Evolutionary conservation across 768 basidiomycete genomes (phyloP), one percentile per base, ranked within the genome.

Genomic region (Rhodotorula toruloides): DNA sequence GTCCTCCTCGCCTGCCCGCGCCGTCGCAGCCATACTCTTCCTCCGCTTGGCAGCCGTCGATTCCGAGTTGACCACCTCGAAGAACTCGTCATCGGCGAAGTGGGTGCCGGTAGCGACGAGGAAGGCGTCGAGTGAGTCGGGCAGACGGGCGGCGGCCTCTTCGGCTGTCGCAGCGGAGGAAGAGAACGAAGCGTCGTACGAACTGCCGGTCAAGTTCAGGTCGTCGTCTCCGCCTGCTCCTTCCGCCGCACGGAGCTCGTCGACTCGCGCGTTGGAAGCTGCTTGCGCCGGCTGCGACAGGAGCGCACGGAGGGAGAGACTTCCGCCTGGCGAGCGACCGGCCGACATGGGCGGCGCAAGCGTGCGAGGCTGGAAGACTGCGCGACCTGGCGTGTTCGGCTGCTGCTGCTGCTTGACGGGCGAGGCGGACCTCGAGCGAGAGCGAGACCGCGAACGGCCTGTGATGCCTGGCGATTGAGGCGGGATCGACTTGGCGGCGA

Each of bases 81-180:
- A 52, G 37, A 61, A 37, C 42, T 64, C 47, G 32, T 72, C 71
- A 58, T 71, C 67, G 48, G 71, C 70, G 57, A 75, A 75, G n/a
- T 61, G 50, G 27, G 62, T 67, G 39, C 65, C 71, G 0, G 73
- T 71, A 27, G 37, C 39, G 22, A 32, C 44, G 40, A 75, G 61
- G 70, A 75, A 74, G 22, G 67, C 63, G 32, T 74, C 69, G 49
- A 75, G 65, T 25, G 72, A 65, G 0, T 54, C 46, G 25, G 60
- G 60, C 1, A 64, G 56, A 22, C 27, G 52, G 19, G 61, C 46
- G 14, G 34, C 31, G 40, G 50, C 39, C 53, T 66, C 21, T 17
- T 21, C 31, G 40, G 3, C 2, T 12, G 50, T 25, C 44, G 10
- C 14, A 25, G 27, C 48, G 49, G 17, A 14, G 5, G 52, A 40